Evolutionary conservation across 345 rosid genomes (phyloP).

Genomic region (Brassica rapa): DNA sequence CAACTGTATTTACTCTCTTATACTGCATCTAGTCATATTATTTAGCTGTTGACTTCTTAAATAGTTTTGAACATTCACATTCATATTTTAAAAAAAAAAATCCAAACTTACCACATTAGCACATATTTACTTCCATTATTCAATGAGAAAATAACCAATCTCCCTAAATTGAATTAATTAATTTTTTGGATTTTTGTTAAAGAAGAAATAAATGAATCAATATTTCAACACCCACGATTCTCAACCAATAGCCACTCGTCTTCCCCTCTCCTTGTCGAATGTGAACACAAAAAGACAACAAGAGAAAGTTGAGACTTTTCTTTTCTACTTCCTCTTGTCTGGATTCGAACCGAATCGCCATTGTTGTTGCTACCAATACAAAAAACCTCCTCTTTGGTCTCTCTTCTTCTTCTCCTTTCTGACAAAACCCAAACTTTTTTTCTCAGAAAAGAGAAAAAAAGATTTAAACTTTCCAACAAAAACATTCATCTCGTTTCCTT

Average conservation of each 20-base stretch:
- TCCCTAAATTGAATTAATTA: background rate
- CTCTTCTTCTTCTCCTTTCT: slow-evolving; percentile 25
- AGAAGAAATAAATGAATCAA: slow-evolving; percentile 6
- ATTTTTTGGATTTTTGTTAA: background rate
- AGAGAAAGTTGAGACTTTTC: slow-evolving; percentile 39
- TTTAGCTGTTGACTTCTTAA: slow-evolving; percentile 11
- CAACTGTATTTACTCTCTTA: background rate
- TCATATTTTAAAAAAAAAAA: background rate
- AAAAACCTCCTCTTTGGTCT: slow-evolving; percentile 4
- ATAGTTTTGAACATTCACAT: background rate
- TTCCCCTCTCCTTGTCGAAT: background rate
- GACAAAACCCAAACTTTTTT: background rate
- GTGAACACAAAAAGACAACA: slow-evolving; percentile 38
- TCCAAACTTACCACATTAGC: slow-evolving; percentile 15
- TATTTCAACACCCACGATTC: slow-evolving; percentile 33
- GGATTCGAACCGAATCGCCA: slow-evolving; percentile 37
- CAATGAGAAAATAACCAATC: background rate
- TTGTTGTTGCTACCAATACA: slow-evolving; percentile 12
- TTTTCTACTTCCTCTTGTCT: slow-evolving; percentile 29
- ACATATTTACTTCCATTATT: background rate
- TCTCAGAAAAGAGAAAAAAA: background rate
- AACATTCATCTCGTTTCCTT: slow-evolving; percentile 30
- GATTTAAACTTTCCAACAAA: background rate
- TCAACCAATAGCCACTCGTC: slow-evolving; percentile 30
- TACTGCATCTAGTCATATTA: background rate